phyloP scores from a whole-genome alignment of 179 eudicot genomes.

The Silene vulgaris region DNA sequence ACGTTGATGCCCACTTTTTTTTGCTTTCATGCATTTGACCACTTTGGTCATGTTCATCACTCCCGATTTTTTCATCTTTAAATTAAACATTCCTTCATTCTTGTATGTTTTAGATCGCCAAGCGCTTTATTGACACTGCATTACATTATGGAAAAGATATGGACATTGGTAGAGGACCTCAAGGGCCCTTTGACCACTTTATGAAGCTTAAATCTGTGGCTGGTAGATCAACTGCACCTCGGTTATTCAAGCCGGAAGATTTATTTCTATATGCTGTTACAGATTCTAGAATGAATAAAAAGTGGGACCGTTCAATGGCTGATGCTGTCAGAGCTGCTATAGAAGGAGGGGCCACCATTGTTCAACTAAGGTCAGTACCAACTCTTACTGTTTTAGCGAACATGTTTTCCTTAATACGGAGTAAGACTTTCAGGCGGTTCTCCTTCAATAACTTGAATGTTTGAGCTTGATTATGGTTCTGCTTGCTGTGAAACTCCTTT shows the following conservation, averaged over 20 bases:
- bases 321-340: conserved; percentile 84
- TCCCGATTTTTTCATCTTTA: background rate
- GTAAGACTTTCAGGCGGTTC: background rate
- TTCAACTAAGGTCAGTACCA: conserved; percentile 70
- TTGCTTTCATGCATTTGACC: conserved; percentile 1
- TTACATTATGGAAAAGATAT: conserved; percentile 76
- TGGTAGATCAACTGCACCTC: conserved; percentile 28
- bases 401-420: background rate
- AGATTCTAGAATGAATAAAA: conserved; percentile 82
- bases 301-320: conserved; percentile 72
- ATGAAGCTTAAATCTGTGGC: conserved; percentile 53
- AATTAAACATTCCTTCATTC: background rate
- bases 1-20: background rate
- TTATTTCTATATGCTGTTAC: conserved; percentile 90
- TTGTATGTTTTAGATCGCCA: conserved; percentile 49
- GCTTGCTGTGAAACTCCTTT: background rate
- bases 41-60: background rate
- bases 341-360: conserved; percentile 91
- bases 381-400: background rate
- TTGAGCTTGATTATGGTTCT: background rate
- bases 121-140: conserved; percentile 71
- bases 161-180: conserved; percentile 64
- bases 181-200: conserved; percentile 86
- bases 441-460: background rate
- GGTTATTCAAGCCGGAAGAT: conserved; percentile 48